A percentile compares a stretch with the other conserved stretches of the same genome.
Conservation (phyloP, 805 yeast species). For the Saitoella complicata region DNA sequence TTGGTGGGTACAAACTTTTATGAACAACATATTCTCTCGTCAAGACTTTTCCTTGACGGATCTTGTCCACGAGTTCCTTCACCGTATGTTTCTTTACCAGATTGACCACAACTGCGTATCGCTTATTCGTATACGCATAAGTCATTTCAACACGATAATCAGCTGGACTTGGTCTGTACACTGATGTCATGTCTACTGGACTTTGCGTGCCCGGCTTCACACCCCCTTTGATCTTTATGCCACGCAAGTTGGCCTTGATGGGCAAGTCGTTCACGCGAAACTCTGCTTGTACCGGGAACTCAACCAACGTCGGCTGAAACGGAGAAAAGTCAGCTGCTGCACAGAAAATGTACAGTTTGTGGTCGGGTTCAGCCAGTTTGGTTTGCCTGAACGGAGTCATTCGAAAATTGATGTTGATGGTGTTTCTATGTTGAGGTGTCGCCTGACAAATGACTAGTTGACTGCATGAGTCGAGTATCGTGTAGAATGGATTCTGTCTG, state of each 20-base stretch:
- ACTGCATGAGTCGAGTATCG: no score
- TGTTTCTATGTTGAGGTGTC: no score
- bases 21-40: constrained; percentile 33
- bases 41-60: constrained; percentile 36
- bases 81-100: constrained; percentile 36
- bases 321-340: not conserved
- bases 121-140: constrained; percentile 41
- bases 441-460: no score
- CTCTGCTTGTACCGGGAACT: constrained; percentile 61
- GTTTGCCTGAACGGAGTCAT: not conserved
- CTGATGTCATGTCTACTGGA: constrained; percentile 58
- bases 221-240: constrained; percentile 39
- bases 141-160: constrained; percentile 33
- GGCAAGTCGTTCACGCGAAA: constrained; percentile 39
- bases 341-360: not conserved
- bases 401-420: no score
- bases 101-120: constrained; percentile 38
- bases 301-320: constrained; percentile 22
- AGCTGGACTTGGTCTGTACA: constrained; percentile 3
- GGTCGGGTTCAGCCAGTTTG: not conserved
- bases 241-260: constrained; percentile 44
- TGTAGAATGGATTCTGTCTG: no score
- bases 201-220: constrained; percentile 52
- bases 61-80: constrained; percentile 26
- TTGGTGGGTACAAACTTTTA: constrained; percentile 24